Percentiles rank a stretch among this genome's conserved stretches.
Conservation (phyloP, 2,329 filamentous ascomycete species). For the Nigrospora osmanthi region DNA sequence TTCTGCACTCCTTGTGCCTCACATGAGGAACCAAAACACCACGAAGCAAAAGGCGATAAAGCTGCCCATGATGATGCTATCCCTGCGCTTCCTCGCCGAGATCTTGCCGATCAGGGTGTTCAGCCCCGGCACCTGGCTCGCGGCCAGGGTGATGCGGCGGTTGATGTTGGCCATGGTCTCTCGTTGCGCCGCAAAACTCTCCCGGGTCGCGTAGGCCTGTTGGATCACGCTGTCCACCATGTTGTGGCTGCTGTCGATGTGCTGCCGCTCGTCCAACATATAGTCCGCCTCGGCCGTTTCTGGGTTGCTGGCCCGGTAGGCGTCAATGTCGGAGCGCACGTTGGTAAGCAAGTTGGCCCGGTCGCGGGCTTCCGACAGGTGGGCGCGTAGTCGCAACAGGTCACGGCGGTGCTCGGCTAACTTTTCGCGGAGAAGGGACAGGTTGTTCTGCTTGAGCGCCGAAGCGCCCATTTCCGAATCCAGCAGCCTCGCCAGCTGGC, state of each 20-base stretch:
- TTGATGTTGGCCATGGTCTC: slow-evolving; percentile 87
- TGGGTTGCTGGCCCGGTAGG: slow-evolving; percentile 77
- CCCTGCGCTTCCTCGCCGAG: slow-evolving; percentile 87
- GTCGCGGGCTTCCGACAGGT: slow-evolving; percentile 71
- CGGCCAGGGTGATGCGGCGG: slow-evolving; percentile 79
- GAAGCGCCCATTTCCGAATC: slow-evolving; percentile 91
- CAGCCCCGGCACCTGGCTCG: slow-evolving; percentile 85
- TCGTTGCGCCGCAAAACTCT: slow-evolving; percentile 79
- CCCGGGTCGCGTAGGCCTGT: slow-evolving; percentile 94
- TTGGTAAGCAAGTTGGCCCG: slow-evolving; percentile 85
- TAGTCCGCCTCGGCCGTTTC: slow-evolving; percentile 86
- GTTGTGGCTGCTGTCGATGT: slow-evolving; percentile 83
- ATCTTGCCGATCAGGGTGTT: slow-evolving; percentile 90
- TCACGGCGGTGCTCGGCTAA: slow-evolving; percentile 81
- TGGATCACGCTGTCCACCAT: slow-evolving; percentile 86
- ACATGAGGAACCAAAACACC: slow-evolving; percentile 64
- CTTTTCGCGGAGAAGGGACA: slow-evolving; percentile 84
- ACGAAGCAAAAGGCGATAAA: slow-evolving; percentile 93
- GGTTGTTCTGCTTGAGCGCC: slow-evolving; percentile 94
- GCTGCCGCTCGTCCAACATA: slow-evolving; percentile 83
- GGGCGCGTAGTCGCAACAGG: slow-evolving; percentile 63
- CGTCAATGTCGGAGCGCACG: slow-evolving; percentile 85
- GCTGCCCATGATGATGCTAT: slow-evolving; percentile 84
- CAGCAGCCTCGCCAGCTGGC: slow-evolving; percentile 78
- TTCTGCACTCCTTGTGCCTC: neutral